A percentile compares a stretch with the other conserved stretches of the same genome.
Evolutionary conservation across 179 eudicot species (phyloP).

Genomic region (Corrigiola litoralis): DNA sequence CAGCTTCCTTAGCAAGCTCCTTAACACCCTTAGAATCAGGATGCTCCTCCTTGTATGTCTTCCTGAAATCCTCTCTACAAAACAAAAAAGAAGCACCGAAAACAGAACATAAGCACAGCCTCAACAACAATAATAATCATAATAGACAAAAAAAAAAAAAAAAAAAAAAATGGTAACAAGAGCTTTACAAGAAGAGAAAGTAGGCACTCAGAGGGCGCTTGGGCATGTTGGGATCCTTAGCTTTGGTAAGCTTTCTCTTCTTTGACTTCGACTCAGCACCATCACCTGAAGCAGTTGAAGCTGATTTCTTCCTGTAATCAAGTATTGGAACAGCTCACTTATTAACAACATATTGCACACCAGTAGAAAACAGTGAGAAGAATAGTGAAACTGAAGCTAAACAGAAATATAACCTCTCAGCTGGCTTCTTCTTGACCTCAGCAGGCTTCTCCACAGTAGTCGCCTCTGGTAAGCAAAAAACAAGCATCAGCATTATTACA

Average conservation of each 20-base stretch:
- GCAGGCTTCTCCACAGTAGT: conserved; percentile 44
- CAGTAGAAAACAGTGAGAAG: neutral
- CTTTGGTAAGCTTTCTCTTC: conserved; percentile 56
- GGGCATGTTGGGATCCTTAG: conserved; percentile 57
- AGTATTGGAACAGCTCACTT: neutral
- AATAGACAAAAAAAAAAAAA: neutral
- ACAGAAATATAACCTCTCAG: conserved; percentile 29
- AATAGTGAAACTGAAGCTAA: neutral
- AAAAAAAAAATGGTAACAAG: neutral
- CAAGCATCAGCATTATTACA: neutral
- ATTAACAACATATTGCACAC: neutral
- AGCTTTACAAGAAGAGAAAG: conserved; percentile 69
- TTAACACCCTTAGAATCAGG: conserved; percentile 55
- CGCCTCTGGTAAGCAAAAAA: conserved; percentile 34
- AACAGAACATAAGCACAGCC: neutral
- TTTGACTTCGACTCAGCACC: conserved; percentile 37
- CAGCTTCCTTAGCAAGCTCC: conserved; percentile 73
- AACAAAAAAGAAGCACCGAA: neutral
- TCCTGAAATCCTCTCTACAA: conserved; percentile 76
- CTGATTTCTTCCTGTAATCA: conserved; percentile 35
- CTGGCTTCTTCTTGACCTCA: conserved; percentile 45
- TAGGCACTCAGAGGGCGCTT: conserved; percentile 84
- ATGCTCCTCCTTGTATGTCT: conserved; percentile 61
- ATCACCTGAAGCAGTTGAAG: conserved; percentile 13
- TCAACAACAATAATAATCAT: too few species aligned